phyloP scores from a whole-genome alignment of 192 early-diverging fungal species.

The Backusella liffmaniae region DNA sequence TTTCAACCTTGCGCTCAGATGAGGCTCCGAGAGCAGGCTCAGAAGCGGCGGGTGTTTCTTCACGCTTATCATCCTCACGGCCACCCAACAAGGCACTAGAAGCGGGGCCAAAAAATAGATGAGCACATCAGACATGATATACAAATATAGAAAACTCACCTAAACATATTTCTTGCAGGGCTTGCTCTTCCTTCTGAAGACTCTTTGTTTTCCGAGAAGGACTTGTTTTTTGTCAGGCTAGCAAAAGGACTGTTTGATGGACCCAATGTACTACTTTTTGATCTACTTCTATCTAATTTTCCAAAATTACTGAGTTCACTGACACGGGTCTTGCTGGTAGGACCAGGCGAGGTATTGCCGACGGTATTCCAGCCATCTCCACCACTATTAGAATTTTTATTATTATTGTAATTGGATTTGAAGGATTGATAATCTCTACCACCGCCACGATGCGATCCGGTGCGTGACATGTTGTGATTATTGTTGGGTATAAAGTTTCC shows the following conservation, averaged over 20 bases:
- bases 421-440: conserved; percentile 24
- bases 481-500: conserved; percentile 26
- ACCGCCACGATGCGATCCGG: conserved; percentile 50
- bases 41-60: conserved; percentile 19
- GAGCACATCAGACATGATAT: not conserved
- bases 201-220: conserved; percentile 24
- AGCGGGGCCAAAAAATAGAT: not conserved
- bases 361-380: conserved; percentile 75
- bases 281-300: conserved; percentile 59
- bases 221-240: conserved; percentile 15
- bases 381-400: conserved; percentile 38
- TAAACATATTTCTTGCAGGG: conserved; percentile 34
- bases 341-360: conserved; percentile 43
- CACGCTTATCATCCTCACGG: conserved; percentile 20
- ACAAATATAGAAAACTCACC: not conserved
- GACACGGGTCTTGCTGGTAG: conserved; percentile 40
- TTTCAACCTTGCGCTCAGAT: not conserved
- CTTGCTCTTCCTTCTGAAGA: conserved; percentile 16
- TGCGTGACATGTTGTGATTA: conserved; percentile 47
- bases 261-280: conserved; percentile 51
- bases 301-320: conserved; percentile 75
- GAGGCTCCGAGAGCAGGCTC: not conserved
- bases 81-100: conserved; percentile 16
- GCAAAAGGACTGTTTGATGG: conserved; percentile 36
- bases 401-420: conserved; percentile 6